Percentiles rank a stretch among this genome's conserved stretches.
Evolutionary conservation across 306 rosid species (phyloP).

Genomic region (Lathyrus aphaca): DNA sequence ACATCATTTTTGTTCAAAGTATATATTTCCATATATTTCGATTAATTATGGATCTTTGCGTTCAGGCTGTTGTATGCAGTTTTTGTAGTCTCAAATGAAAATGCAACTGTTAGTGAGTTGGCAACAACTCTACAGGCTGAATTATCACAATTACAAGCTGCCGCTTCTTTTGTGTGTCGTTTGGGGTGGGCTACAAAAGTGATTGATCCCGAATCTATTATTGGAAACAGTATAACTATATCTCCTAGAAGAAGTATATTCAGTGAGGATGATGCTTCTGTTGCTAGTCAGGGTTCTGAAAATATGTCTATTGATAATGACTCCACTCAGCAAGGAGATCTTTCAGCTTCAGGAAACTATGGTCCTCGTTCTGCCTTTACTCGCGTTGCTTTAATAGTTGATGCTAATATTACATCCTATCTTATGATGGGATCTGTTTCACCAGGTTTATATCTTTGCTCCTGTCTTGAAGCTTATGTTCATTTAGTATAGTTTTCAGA

Average conservation of each 20-base stretch:
- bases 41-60: constrained; percentile 33
- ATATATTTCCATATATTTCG: constrained; percentile 26
- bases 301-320: constrained; percentile 59
- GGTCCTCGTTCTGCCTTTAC: constrained; percentile 59
- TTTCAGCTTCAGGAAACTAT: constrained; percentile 55
- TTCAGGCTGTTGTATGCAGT: constrained; percentile 93
- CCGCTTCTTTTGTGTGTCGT: constrained; percentile 85
- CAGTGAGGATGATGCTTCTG: constrained; percentile 65
- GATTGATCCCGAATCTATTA: constrained; percentile 74
- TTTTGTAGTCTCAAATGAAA: constrained; percentile 94
- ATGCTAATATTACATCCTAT: constrained; percentile 95
- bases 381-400: constrained; percentile 90
- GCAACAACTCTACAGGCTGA: constrained; percentile 91
- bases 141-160: constrained; percentile 82
- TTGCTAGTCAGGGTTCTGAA: constrained; percentile 52
- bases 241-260: constrained; percentile 65
- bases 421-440: constrained; percentile 99
- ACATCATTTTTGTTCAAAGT: constrained; percentile 29
- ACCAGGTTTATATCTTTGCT: constrained; percentile 69
- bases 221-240: constrained; percentile 55
- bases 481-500: constrained; percentile 17
- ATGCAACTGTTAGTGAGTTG: constrained; percentile 86
- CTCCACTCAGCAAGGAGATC: constrained; percentile 63
- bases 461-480: constrained; percentile 22
- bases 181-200: constrained; percentile 95